These are phyloP conservation scores for Dactylonectria macrodidyma DNA, from an alignment of 2,329 filamentous ascomycete genomes.

Conservation along the genomic window DNA sequence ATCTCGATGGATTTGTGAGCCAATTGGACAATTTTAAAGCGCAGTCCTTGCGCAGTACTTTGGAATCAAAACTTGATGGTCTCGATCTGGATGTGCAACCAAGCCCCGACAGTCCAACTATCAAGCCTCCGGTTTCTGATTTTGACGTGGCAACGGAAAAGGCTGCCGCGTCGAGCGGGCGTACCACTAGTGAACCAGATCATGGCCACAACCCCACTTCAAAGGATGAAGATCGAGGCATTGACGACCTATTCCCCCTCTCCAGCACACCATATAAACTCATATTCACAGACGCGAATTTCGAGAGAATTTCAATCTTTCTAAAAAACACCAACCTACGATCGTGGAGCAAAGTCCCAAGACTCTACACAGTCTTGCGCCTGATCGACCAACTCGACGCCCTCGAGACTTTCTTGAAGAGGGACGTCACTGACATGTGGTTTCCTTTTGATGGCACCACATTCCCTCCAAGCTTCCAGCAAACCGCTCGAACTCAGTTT, in stretches of 20 bases:
- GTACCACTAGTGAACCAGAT: too few relatives aligned
- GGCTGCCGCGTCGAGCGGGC: too few relatives aligned
- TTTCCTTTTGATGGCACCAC: neutral
- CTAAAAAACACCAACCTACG: neutral
- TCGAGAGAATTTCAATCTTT: neutral
- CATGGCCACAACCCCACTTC: neutral
- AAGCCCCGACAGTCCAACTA: too few relatives aligned
- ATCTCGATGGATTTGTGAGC: neutral
- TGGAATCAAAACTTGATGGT: neutral
- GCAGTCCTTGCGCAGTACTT: neutral
- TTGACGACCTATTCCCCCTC: neutral
- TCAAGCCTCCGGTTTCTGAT: too few relatives aligned
- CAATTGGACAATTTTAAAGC: neutral
- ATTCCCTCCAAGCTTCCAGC: neutral
- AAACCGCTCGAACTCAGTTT: neutral
- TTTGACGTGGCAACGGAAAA: too few relatives aligned
- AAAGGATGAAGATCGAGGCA: neutral
- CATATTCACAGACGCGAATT: neutral
- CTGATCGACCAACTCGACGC: slow-evolving; percentile 1
- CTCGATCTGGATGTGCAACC: too few relatives aligned
- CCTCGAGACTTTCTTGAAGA: neutral
- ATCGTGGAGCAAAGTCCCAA: neutral
- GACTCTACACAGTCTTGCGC: slow-evolving; percentile 7
- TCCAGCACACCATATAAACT: neutral
- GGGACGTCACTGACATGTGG: slow-evolving; percentile 3